phyloP scores from a whole-genome alignment of 768 basidiomycete species.

The Pholiota conissans region DNA sequence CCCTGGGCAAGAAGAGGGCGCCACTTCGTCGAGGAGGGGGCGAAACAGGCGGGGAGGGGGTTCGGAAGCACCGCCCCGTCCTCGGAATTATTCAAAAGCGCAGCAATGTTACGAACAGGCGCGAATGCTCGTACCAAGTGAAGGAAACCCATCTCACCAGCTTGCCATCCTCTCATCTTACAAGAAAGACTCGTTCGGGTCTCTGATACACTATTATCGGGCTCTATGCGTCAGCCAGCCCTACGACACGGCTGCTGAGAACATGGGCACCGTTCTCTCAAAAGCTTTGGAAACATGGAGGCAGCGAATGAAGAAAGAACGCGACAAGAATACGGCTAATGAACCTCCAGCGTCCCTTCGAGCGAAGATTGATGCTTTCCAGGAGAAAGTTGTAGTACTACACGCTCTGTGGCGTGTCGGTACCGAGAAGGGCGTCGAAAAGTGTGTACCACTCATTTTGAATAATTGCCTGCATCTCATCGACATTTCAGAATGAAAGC shows the following conservation, averaged over 20 bases:
- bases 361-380: conserved; percentile 61
- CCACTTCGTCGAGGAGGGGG: conserved; percentile 29
- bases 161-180: conserved; percentile 91
- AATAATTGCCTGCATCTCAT: conserved; percentile 7
- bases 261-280: conserved; percentile 70
- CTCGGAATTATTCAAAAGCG: conserved; percentile 73
- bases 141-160: conserved; percentile 95
- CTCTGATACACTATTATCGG: conserved; percentile 86
- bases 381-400: conserved; percentile 71
- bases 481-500: conserved; percentile 44
- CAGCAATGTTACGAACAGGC: conserved; percentile 87
- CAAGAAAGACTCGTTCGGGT: conserved; percentile 76
- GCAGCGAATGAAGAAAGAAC: conserved; percentile 41
- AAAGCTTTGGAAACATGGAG: conserved; percentile 67
- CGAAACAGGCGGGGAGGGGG: conserved; percentile 51
- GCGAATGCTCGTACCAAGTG: conserved; percentile 74
- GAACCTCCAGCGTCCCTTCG: conserved; percentile 43
- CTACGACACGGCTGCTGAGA: conserved; percentile 86
- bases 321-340: conserved; percentile 28
- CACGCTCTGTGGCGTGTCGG: conserved; percentile 73
- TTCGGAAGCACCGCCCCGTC: conserved; percentile 50
- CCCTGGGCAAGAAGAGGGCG: conserved; percentile 61
- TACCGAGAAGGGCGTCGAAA: conserved; percentile 53
- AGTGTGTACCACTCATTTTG: conserved; percentile 42
- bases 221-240: conserved; percentile 85